Evolutionary conservation across 805 yeast species (phyloP), one percentile per base, ranked within the genome.

Genomic region (Kodamaea jinghongensis): DNA sequence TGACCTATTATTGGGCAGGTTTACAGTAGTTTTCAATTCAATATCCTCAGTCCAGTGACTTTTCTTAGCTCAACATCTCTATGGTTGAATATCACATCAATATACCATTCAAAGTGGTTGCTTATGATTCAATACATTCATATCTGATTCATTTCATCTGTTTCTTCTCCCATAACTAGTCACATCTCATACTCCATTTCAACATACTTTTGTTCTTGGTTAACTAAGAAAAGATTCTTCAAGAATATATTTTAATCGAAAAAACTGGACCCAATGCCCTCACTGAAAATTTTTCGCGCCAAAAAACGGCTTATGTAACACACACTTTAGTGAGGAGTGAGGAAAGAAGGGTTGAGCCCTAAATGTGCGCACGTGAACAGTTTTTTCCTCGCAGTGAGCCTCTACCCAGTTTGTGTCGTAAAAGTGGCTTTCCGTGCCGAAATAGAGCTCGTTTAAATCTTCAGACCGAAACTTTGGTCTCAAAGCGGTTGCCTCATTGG

Each of bases 151-250:
- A 10, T 35, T 14, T 26, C 16, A 8, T 15, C 16, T 31, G 17
- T 28, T 20, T 11, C 31, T 14, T n/a, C 36, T 13, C 12, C n/a
- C 17, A 23, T 34, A 6, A 33, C 28, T 11, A 3, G 27, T n/a
- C 23, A 17, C 14, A 13, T 16, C 29, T 25, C 23, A 5, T 28
- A 8, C 39, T n/a, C 23, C 31, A 25, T 32, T n/a, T 38, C 32
- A 17, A 38, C 42, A 38, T 38, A 38, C 42, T 38, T 34, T 38
- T 38, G 22, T 38, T 38, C 42, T 38, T 28, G 31, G 25, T 28
- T 4, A 28, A 34, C 31, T 31, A 33, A 20, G 28, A 38, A 15
- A 20, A 20, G 23, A 20, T 20, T 20, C 17, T 34, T 12, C 8
- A 34, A 34, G 17, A 23, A n/a, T 25, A 33, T 22, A 33, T 13